Evolutionary conservation across 192 early-diverging fungal genomes (phyloP).

Genomic region (Entomortierella chlamydospora): DNA sequence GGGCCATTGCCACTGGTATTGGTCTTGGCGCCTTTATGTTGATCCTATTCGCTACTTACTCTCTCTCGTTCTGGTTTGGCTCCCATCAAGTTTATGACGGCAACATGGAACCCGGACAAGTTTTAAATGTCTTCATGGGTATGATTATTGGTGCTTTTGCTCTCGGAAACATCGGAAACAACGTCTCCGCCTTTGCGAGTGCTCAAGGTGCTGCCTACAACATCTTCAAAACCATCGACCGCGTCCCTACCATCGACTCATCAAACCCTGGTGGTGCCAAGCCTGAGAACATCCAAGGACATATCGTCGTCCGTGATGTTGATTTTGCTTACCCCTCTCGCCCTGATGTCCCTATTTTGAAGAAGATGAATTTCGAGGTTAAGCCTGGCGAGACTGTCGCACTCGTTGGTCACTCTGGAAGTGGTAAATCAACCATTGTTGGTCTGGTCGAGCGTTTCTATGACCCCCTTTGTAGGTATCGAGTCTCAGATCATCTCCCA

Average conservation of each 20-base stretch:
- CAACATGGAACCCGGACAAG: conserved; percentile 59
- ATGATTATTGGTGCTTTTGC: conserved; percentile 77
- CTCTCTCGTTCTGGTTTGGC: conserved; percentile 90
- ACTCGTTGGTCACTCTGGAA: conserved; percentile 89
- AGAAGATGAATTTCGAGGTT: conserved; percentile 78
- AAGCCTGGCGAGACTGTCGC: conserved; percentile 86
- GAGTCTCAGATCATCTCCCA: not conserved
- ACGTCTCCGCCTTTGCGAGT: conserved; percentile 73
- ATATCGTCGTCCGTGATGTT: conserved; percentile 81
- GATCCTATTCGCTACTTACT: conserved; percentile 84
- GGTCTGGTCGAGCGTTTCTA: conserved; percentile 84
- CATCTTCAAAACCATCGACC: conserved; percentile 87
- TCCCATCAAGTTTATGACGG: conserved; percentile 64
- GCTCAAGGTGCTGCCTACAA: conserved; percentile 87
- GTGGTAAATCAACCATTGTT: conserved; percentile 82
- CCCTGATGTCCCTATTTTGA: conserved; percentile 81
- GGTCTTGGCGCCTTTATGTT: conserved; percentile 82
- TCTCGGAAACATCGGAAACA: conserved; percentile 74
- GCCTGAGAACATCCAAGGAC: conserved; percentile 69
- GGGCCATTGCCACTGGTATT: conserved; percentile 66
- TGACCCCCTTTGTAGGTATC: conserved; percentile 67
- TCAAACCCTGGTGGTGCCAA: conserved; percentile 55
- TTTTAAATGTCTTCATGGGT: conserved; percentile 84
- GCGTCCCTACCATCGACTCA: conserved; percentile 82
- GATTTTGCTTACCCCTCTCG: conserved; percentile 87